Percentiles rank a stretch among this genome's conserved stretches.
Evolutionary conservation across 1,139 yeast genomes (phyloP).

Genomic region (Hansenula anomala): DNA sequence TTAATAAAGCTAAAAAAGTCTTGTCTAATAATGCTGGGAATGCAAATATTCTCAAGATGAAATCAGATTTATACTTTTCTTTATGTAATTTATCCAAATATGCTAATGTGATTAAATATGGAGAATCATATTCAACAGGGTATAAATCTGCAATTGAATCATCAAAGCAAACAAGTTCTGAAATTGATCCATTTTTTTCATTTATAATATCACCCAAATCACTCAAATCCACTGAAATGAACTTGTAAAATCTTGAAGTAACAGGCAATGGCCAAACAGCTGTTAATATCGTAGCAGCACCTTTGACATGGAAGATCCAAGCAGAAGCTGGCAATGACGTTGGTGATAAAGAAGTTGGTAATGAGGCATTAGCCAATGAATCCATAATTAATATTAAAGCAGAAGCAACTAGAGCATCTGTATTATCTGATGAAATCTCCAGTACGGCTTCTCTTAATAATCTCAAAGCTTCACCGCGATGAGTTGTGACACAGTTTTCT

Average conservation of each 20-base stretch:
- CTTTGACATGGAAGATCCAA: constrained; percentile 95
- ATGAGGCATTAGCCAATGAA: constrained; percentile 87
- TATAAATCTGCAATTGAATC: constrained; percentile 78
- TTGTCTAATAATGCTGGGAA: constrained; percentile 90
- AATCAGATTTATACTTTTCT: constrained; percentile 81
- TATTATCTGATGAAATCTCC: constrained; percentile 75
- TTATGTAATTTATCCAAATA: constrained; percentile 79
- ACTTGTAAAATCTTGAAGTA: constrained; percentile 65
- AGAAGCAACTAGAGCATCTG: constrained; percentile 90
- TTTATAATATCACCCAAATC: constrained; percentile 80
- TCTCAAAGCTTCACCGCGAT: constrained; percentile 81
- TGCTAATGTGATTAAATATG: constrained; percentile 81
- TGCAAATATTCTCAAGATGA: constrained; percentile 82
- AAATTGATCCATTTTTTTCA: constrained; percentile 32
- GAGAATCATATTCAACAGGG: constrained; percentile 80
- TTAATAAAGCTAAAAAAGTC: constrained; percentile 65
- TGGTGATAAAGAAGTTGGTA: constrained; percentile 53
- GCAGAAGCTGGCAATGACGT: constrained; percentile 85
- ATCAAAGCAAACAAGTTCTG: constrained; percentile 80
- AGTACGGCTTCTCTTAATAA: constrained; percentile 80
- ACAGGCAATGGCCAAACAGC: constrained; percentile 94
- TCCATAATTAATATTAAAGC: constrained; percentile 89
- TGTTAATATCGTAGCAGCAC: constrained; percentile 90
- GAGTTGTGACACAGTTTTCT: constrained; percentile 81
- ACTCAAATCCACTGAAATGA: constrained; percentile 68